Evolutionary conservation across 345 rosid genomes (phyloP), one percentile per base, ranked within the genome.

Genomic region (Carallia pectinifolia): DNA sequence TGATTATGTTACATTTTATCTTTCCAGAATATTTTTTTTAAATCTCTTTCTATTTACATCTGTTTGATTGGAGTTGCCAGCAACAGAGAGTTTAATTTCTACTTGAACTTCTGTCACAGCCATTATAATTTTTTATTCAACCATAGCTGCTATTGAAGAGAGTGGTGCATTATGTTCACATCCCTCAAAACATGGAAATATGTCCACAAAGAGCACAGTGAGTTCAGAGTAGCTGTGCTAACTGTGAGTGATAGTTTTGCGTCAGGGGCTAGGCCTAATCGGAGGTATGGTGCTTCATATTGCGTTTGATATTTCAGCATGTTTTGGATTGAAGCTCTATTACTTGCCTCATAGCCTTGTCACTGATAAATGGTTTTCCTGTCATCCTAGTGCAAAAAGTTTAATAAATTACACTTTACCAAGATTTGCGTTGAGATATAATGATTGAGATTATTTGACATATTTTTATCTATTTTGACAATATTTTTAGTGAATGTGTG

Each of bases 171-270:
- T 23, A 63, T 81, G 76, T 82, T 67, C 79, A 39, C 72, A 73
- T 36, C 66, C 79, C 66, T 63, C 72, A 27, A 19, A n/a, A 34
- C 84, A 81, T 69, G 85, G 61, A 71, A 81, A 68, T 59, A 68
- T 63, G 67, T 39, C 63, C 9, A 73, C 65, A 53, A 73, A 75
- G 65, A 64, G 71, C 79, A 74, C 62, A 56, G 74, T 33, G 85
- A 67, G 73, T 75, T 62, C 84, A 88, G 71, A 71, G 98, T 90
- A 64, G 96, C 97, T 68, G 54, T 92, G 80, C 86, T 92, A 66
- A 89, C 97, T 10, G 94, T 95, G 79, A 90, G 97, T 84, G 99
- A 92, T 79, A 90, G 96, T 53, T 94, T 92, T 76, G 92, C 96
- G 67, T 81, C 87, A 5, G 91, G 96, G 58, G 85, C 86, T 74